A percentile compares a stretch with the other conserved stretches of the same genome.
Evolutionary conservation across 2,329 filamentous ascomycete genomes (phyloP).

Genomic region (Colletotrichum trifolii): DNA sequence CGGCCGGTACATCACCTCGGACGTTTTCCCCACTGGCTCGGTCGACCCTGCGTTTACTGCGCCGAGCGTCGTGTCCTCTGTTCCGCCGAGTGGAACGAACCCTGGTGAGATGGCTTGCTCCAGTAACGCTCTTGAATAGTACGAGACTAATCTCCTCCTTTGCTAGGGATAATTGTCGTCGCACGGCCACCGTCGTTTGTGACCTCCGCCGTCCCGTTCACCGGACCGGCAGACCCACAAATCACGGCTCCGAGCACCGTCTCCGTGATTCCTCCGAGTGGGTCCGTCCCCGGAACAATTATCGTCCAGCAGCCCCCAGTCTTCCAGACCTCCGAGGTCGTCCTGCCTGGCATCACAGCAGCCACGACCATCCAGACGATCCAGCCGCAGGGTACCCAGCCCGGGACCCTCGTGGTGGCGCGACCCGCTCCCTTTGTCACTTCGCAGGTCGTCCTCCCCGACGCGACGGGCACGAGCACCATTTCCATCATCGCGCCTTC

Average conservation of each 20-base stretch:
- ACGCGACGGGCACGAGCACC: not conserved
- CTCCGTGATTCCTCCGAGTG: conserved; percentile 13
- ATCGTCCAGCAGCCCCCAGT: conserved; percentile 14
- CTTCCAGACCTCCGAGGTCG: conserved; percentile 10
- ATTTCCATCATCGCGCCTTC: conserved; percentile 21
- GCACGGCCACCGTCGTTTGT: not conserved
- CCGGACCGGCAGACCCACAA: not conserved
- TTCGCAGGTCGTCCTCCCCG: conserved; percentile 3
- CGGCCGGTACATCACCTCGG: not conserved
- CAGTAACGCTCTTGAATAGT: no score
- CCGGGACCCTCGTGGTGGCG: conserved; percentile 30
- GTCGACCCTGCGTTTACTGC: not conserved
- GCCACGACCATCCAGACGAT: conserved; percentile 22
- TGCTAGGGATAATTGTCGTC: no score
- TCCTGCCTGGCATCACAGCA: not conserved
- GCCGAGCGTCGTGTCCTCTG: not conserved
- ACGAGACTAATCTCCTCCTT: no score
- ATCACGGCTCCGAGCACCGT: conserved; percentile 11
- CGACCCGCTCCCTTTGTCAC: conserved; percentile 15
- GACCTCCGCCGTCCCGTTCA: conserved; percentile 4
- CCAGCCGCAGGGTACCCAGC: not conserved
- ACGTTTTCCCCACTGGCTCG: not conserved
- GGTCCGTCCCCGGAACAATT: conserved; percentile 9
- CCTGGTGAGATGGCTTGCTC: conserved; percentile 16
- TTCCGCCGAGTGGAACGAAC: conserved; percentile 13